phyloP scores from a whole-genome alignment of 75 land plant species.

The Selaginella tamariscina region DNA sequence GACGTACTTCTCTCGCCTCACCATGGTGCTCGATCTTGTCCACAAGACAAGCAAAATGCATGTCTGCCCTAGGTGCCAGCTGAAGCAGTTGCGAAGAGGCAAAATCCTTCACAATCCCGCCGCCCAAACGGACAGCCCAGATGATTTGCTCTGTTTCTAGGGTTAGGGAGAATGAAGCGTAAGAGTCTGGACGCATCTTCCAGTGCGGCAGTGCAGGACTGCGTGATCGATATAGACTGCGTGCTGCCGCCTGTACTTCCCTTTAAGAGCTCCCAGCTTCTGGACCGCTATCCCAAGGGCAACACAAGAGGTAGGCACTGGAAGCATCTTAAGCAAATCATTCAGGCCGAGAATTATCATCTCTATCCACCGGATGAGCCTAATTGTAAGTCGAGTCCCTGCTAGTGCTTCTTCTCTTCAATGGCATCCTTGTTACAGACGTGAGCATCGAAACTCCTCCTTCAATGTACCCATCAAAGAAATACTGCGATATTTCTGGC shows the following conservation, averaged over 20 bases:
- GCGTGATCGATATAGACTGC: too few species aligned
- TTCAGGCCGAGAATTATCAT: conserved; percentile 81
- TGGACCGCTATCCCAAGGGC: conserved; percentile 89
- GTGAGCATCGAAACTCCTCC: conserved; percentile 81
- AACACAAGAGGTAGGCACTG: conserved; percentile 74
- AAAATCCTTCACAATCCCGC: background rate
- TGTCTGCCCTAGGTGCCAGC: background rate
- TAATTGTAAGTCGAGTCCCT: conserved; percentile 57
- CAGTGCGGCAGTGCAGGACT: too few species aligned
- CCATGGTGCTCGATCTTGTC: background rate
- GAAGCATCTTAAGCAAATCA: conserved; percentile 93
- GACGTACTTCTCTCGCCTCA: conserved; percentile 14
- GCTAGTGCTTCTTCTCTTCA: too few species aligned
- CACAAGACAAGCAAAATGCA: background rate
- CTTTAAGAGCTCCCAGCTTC: conserved; percentile 61
- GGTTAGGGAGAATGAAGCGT: too few species aligned
- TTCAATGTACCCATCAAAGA: conserved; percentile 81
- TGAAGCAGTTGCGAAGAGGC: conserved; percentile 1
- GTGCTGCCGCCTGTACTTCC: conserved; percentile 48
- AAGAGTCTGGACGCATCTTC: too few species aligned
- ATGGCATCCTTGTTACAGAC: conserved; percentile 35
- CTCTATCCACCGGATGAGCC: conserved; percentile 54
- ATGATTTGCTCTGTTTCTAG: background rate
- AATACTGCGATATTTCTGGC: conserved; percentile 81
- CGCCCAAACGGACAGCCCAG: background rate